Conservation (phyloP, 106 monocot species). For the Dioscorea alata region DNA sequence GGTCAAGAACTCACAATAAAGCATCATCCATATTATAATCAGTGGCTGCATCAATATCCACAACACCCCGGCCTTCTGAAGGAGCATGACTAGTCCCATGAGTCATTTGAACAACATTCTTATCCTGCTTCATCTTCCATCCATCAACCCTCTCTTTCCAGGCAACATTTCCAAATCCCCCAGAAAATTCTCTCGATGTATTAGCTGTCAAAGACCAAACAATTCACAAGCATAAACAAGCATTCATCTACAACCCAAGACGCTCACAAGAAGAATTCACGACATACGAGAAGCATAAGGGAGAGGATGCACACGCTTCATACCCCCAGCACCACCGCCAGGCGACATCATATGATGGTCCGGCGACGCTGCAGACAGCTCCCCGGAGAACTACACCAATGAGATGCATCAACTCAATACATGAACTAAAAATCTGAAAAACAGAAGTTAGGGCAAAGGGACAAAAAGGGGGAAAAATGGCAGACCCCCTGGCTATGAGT, state of each 20-base stretch:
- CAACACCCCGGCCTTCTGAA: conserved; percentile 5
- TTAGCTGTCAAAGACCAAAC: conserved; percentile 16
- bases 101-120: conserved; percentile 5
- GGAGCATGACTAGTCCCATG: conserved; percentile 12
- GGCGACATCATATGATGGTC: conserved; percentile 35
- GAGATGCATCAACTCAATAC: neutral
- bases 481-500: conserved; percentile 19
- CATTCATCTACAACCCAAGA: neutral
- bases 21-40: conserved; percentile 48
- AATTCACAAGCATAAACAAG: neutral
- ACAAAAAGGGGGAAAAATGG: neutral
- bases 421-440: too few species aligned
- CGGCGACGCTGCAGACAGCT: conserved; percentile 26
- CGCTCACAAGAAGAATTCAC: neutral
- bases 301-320: conserved; percentile 19
- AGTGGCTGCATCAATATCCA: conserved; percentile 9
- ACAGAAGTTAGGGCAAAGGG: neutral
- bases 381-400: conserved; percentile 17
- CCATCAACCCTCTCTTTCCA: conserved; percentile 30
- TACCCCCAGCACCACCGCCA: conserved; percentile 22
- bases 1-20: conserved; percentile 21
- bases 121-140: conserved; percentile 29
- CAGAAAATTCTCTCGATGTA: conserved; percentile 28
- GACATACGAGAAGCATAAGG: conserved; percentile 19
- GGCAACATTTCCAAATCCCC: conserved; percentile 18